A percentile compares a stretch with the other conserved stretches of the same genome.
phyloP scores from a whole-genome alignment of 78 protist genomes.

The Paratrimastix pyriformis region DNA sequence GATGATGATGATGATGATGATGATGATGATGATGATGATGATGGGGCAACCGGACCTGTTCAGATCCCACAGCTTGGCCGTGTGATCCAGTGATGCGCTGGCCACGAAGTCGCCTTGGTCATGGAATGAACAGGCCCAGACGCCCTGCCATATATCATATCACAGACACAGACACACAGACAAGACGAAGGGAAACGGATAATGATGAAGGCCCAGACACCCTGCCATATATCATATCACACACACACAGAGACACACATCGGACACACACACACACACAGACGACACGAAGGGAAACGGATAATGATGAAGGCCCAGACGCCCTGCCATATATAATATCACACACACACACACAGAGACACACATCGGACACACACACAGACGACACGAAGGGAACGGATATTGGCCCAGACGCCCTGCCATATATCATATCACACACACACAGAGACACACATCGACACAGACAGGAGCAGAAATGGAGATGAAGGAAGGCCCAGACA shows the following conservation, averaged over 20 bases:
- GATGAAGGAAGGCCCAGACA: too few relatives aligned
- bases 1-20: too few relatives aligned
- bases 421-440: background rate
- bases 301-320: constrained; percentile 69
- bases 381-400: too few relatives aligned
- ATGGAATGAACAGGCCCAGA: constrained; percentile 62
- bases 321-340: constrained; percentile 21
- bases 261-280: background rate
- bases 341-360: background rate
- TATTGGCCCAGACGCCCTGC: constrained; percentile 63
- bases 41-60: background rate
- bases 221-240: too few relatives aligned
- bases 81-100: constrained; percentile 58
- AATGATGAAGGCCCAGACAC: too few relatives aligned
- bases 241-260: background rate
- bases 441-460: background rate
- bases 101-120: constrained; percentile 62
- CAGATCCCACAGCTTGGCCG: constrained; percentile 60
- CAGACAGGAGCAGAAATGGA: too few relatives aligned
- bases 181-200: too few relatives aligned
- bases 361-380: too few relatives aligned
- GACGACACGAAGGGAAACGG: background rate
- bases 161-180: background rate
- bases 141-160: constrained; percentile 15
- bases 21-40: too few relatives aligned